Conservation (phyloP, 2,329 filamentous ascomycete species). For the Macrophomina tecta region DNA sequence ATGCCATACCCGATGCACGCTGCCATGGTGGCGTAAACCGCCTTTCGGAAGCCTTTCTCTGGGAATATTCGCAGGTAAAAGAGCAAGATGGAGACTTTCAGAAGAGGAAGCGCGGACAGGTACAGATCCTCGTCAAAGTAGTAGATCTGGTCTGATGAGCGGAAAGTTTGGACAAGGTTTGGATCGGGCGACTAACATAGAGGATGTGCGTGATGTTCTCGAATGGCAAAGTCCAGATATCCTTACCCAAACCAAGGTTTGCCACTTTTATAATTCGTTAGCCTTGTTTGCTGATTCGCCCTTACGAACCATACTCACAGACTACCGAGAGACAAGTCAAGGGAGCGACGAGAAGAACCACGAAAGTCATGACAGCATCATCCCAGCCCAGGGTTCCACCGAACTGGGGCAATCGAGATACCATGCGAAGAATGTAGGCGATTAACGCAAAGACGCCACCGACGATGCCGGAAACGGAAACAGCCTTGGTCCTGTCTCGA, state of each 20-base stretch:
- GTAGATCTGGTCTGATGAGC: constrained; percentile 27
- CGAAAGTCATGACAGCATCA: constrained; percentile 44
- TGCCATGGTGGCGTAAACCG: constrained; percentile 36
- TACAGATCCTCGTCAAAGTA: constrained; percentile 43
- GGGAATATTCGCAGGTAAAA: constrained; percentile 46
- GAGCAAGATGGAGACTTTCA: constrained; percentile 43
- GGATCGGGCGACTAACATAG: constrained; percentile 33
- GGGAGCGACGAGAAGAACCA: constrained; percentile 45
- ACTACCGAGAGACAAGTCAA: constrained; percentile 34
- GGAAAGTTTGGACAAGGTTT: neutral
- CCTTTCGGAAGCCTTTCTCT: constrained; percentile 34
- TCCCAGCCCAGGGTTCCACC: constrained; percentile 48
- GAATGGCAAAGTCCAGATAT: constrained; percentile 57
- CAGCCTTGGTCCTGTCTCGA: constrained; percentile 43
- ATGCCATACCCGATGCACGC: constrained; percentile 36
- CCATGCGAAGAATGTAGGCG: constrained; percentile 42
- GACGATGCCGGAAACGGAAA: constrained; percentile 42
- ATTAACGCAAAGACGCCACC: constrained; percentile 43
- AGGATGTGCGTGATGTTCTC: constrained; percentile 54
- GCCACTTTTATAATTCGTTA: constrained; percentile 28
- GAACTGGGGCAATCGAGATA: constrained; percentile 42
- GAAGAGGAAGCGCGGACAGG: constrained; percentile 41
- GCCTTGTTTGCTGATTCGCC: constrained; percentile 18
- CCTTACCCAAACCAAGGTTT: constrained; percentile 55
- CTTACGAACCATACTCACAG: neutral